Evolutionary conservation across 164 flowering plant species (phyloP).

Genomic region (Liriodendron chinense): DNA sequence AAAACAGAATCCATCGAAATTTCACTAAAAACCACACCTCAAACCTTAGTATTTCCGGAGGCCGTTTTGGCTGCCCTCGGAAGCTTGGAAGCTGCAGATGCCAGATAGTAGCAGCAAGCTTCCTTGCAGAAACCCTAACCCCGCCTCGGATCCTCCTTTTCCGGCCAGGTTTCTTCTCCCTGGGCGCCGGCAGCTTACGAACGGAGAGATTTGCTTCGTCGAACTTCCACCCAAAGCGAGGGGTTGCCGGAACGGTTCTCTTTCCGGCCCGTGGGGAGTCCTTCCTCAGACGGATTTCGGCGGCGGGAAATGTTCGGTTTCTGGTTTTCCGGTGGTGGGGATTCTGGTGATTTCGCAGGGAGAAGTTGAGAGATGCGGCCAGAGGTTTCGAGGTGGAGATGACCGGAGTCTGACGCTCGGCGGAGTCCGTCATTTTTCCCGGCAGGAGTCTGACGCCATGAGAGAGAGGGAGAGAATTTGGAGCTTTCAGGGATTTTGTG

Average conservation of each 20-base stretch:
- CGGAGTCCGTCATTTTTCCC: constrained; percentile 45
- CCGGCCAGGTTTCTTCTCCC: constrained; percentile 25
- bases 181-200: background rate
- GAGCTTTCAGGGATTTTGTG: background rate
- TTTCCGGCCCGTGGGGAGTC: constrained; percentile 31
- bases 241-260: constrained; percentile 77
- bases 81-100: constrained; percentile 42
- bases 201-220: constrained; percentile 32
- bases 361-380: constrained; percentile 22
- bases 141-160: constrained; percentile 24
- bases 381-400: constrained; percentile 19
- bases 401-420: constrained; percentile 17
- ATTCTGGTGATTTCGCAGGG: constrained; percentile 27
- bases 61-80: background rate
- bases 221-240: constrained; percentile 69
- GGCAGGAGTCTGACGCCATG: constrained; percentile 29
- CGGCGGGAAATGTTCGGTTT: constrained; percentile 19
- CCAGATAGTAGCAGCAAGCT: constrained; percentile 83
- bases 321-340: constrained; percentile 30
- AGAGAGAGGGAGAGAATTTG: background rate
- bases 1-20: background rate
- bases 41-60: background rate
- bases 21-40: background rate
- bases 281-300: constrained; percentile 28
- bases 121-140: constrained; percentile 65